A percentile compares a stretch with the other conserved stretches of the same genome.
phyloP scores from a whole-genome alignment of 805 yeast species.

The Schwanniomyces pseudopolymorphus region DNA sequence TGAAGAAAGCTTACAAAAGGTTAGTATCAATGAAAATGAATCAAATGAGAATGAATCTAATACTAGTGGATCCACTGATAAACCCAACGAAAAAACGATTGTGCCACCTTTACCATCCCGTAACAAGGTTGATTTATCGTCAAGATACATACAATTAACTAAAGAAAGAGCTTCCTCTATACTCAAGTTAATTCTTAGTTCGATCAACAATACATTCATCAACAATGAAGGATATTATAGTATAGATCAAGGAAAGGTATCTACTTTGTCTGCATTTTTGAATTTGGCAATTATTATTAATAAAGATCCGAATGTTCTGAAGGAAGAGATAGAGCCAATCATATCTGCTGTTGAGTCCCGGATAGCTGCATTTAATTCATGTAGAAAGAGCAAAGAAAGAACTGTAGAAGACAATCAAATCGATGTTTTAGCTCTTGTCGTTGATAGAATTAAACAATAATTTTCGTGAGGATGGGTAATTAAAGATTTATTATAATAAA shows the following conservation, averaged over 20 bases:
- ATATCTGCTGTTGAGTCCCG: slow-evolving; percentile 12
- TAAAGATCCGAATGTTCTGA: slow-evolving; percentile 15
- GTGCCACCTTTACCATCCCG: slow-evolving; percentile 41
- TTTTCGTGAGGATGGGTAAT: background rate
- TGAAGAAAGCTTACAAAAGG: slow-evolving; percentile 10
- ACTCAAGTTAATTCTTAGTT: slow-evolving; percentile 37
- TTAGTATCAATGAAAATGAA: background rate
- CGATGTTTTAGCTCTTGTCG: slow-evolving; percentile 31
- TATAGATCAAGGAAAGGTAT: slow-evolving; percentile 28
- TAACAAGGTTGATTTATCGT: background rate
- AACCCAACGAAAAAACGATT: background rate
- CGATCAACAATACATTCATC: slow-evolving; percentile 36
- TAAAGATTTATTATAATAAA: background rate
- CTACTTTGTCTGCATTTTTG: slow-evolving; percentile 53
- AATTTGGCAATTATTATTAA: slow-evolving; percentile 48
- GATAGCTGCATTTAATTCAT: slow-evolving; percentile 13
- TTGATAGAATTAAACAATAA: slow-evolving; percentile 28
- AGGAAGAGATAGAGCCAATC: slow-evolving; percentile 14
- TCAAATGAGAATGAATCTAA: background rate
- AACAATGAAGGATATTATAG: slow-evolving; percentile 13
- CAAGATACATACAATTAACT: slow-evolving; percentile 24
- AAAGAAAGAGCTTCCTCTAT: slow-evolving; percentile 43
- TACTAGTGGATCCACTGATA: no score
- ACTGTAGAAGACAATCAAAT: slow-evolving; percentile 26
- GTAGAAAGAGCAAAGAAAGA: no score